A percentile compares a stretch with the other conserved stretches of the same genome.
These are phyloP conservation scores for Brassica balearica DNA, from an alignment of 441 rosid species.

Conservation along the genomic window DNA sequence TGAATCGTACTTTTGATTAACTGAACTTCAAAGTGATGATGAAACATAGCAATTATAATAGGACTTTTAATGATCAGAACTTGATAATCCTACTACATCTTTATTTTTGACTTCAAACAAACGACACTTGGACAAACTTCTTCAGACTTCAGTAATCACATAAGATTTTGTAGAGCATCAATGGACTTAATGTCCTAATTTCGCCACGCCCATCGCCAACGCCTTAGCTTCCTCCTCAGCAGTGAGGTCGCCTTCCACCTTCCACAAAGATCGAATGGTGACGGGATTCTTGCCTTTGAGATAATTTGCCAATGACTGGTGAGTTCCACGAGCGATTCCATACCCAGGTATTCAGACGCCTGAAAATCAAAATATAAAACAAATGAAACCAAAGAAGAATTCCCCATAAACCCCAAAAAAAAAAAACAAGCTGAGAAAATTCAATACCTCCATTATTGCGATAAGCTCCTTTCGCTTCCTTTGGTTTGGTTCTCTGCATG, in stretches of 20 bases:
- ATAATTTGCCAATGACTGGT: too few relatives aligned
- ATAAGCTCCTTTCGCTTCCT: neutral
- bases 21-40: neutral
- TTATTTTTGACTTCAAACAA: neutral
- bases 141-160: neutral
- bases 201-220: neutral
- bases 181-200: neutral
- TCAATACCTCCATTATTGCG: neutral
- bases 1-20: neutral
- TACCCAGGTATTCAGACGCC: too few relatives aligned
- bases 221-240: neutral
- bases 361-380: too few relatives aligned
- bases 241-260: neutral
- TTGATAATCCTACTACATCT: neutral
- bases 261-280: neutral
- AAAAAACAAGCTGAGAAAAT: neutral
- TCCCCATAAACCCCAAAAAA: neutral
- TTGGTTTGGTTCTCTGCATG: neutral
- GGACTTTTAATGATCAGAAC: neutral
- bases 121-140: neutral
- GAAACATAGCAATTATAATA: neutral
- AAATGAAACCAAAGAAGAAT: too few relatives aligned
- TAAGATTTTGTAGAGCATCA: neutral
- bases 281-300: neutral
- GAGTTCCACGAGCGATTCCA: too few relatives aligned